A percentile compares a stretch with the other conserved stretches of the same genome.
Evolutionary conservation across 768 basidiomycete species (phyloP).

Genomic region (Auriscalpium microsporum): DNA sequence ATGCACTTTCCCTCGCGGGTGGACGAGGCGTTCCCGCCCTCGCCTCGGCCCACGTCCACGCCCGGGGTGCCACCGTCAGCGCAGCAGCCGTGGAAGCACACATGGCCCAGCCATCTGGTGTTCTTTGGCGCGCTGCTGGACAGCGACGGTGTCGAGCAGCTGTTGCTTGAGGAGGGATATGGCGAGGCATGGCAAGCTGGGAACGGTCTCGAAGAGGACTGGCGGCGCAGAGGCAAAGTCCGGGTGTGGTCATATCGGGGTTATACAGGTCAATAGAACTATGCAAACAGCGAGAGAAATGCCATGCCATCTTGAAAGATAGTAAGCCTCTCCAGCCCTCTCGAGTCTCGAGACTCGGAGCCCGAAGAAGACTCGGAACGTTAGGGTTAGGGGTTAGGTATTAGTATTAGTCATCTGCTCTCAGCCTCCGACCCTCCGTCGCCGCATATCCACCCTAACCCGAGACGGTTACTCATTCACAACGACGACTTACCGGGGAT

Average conservation of each 20-base stretch:
- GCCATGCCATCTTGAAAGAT: too few relatives aligned
- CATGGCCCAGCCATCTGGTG: slow-evolving; percentile 77
- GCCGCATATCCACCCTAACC: too few relatives aligned
- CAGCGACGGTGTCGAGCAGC: slow-evolving; percentile 35
- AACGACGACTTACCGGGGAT: too few relatives aligned
- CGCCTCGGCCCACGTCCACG: slow-evolving; percentile 42
- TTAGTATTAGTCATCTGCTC: too few relatives aligned
- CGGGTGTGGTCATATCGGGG: slow-evolving; percentile 44
- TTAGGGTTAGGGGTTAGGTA: too few relatives aligned
- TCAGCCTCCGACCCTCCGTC: too few relatives aligned
- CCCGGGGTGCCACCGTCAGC: slow-evolving; percentile 30
- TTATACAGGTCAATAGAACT: background rate
- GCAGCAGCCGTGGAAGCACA: slow-evolving; percentile 45
- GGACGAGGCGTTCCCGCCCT: slow-evolving; percentile 55
- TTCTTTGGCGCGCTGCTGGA: slow-evolving; percentile 75
- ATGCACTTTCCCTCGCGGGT: slow-evolving; percentile 60
- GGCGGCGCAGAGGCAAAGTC: slow-evolving; percentile 57
- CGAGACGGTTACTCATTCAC: too few relatives aligned
- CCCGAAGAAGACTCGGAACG: too few relatives aligned
- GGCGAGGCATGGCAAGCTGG: slow-evolving; percentile 53
- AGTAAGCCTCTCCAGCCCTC: too few relatives aligned
- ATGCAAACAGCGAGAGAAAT: too few relatives aligned
- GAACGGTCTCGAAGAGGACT: slow-evolving; percentile 71
- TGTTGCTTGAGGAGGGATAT: slow-evolving; percentile 54
- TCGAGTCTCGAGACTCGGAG: too few relatives aligned